These are phyloP conservation scores for Aspergillus felis DNA, from an alignment of 2,329 filamentous ascomycete species.

Conservation along the genomic window DNA sequence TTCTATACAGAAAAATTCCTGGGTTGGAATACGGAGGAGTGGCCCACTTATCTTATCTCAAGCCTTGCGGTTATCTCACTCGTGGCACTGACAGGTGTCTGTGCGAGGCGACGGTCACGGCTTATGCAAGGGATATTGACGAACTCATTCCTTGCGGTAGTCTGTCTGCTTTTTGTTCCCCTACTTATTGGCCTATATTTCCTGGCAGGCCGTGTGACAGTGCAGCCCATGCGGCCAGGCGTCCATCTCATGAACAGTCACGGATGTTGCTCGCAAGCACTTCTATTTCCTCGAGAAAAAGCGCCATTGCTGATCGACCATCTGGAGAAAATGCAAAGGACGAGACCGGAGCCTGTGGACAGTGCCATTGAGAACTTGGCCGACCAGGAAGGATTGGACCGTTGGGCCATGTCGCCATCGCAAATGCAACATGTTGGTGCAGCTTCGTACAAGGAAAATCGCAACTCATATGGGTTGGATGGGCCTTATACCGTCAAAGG, in stretches of 20 bases:
- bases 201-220: conserved; percentile 38
- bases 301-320: conserved; percentile 13
- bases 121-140: conserved; percentile 16
- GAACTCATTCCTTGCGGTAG: conserved; percentile 22
- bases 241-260: conserved; percentile 41
- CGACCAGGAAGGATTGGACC: conserved; percentile 11
- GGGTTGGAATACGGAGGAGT: conserved; percentile 44
- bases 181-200: conserved; percentile 37
- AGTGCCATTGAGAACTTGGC: conserved; percentile 18
- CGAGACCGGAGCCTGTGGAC: conserved; percentile 16
- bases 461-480: conserved; percentile 12
- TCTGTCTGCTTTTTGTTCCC: conserved; percentile 28
- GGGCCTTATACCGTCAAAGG: conserved; percentile 16
- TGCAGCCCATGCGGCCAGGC: conserved; percentile 34
- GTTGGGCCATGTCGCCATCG: conserved; percentile 19
- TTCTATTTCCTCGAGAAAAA: conserved; percentile 40
- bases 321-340: conserved; percentile 12
- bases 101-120: conserved; percentile 10
- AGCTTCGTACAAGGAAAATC: conserved; percentile 21
- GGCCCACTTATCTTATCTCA: conserved; percentile 34
- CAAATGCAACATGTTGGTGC: conserved; percentile 24
- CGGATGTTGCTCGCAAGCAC: conserved; percentile 44
- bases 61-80: conserved; percentile 23
- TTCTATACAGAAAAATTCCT: conserved; percentile 47
- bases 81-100: conserved; percentile 15